Evolutionary conservation across 2,329 filamentous ascomycete species (phyloP), one percentile per base, ranked within the genome.

Genomic region (Botrytis squamosa): DNA sequence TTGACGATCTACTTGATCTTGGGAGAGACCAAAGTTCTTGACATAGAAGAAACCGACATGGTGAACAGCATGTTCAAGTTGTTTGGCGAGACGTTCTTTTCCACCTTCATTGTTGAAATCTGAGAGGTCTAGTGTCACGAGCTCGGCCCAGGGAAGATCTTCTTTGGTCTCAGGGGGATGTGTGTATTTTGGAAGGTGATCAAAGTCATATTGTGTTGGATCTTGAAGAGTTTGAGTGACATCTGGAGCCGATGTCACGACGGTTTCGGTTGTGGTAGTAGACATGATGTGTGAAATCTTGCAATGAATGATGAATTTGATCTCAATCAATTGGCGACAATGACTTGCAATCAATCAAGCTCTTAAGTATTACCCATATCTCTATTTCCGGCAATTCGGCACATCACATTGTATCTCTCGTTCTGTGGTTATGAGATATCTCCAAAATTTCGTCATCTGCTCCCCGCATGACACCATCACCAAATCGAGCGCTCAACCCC

Each of bases 11-110:
- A 91, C 85, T 78, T 89, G 83, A 65, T 89, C 88, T 79, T 90
- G 88, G 0, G 81, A 82, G n/a, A 91, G 83, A 46, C 88, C 88
- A 75, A 88, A 90, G 81, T 90, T 89, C 74, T 86, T 87, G 33
- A 91, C 86, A 75, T 90, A 90, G 82, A 91, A 91, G 82, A 91
- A 88, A 0, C 88, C 87, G 76, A 85, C 82, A 70, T 84, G 77
- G 52, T 83, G 82, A 0, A 87, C 85, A 5, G 87, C 87, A 75
- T 88, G 84, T 29, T 85, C 83, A 3, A 89, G 82, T 75, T 88
- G 86, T 66, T 85, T 84, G 1, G 86, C 86, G 1, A 88, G 80
- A 69, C 82, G 79, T 76, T 87, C 83, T 77, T 87, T 88, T 18
- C 86, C 86, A 3, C 85, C 85, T 0, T 85, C 84, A 36, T 83